Percentiles rank a stretch among this genome's conserved stretches.
These are phyloP conservation scores for Lunularia cruciata DNA, from an alignment of 225 moss, liverwort and hornwort species.

Conservation along the genomic window DNA sequence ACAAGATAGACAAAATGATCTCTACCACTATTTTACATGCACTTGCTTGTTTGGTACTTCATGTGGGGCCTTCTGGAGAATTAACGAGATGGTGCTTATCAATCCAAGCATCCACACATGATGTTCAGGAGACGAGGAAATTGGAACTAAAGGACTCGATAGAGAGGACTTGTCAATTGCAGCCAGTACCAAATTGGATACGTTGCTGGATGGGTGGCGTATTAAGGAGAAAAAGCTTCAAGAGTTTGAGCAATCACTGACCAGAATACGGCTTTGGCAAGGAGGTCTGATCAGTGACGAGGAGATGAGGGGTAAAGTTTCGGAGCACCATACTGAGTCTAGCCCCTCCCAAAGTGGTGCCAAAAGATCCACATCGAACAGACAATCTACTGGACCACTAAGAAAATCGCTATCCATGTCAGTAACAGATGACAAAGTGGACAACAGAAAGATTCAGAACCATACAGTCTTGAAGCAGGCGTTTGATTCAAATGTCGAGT, in stretches of 20 bases:
- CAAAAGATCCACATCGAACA: too few relatives aligned
- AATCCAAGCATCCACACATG: too few relatives aligned
- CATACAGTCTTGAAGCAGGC: not conserved
- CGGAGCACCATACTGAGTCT: not conserved
- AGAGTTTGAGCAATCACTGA: constrained; percentile 32
- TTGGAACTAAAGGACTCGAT: not conserved
- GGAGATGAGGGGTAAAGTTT: not conserved
- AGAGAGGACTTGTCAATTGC: not conserved
- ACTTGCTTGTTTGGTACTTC: too few relatives aligned
- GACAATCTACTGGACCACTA: too few relatives aligned
- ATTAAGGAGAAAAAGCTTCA: constrained; percentile 38
- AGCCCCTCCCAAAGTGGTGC: not conserved
- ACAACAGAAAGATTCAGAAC: not conserved
- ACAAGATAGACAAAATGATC: too few relatives aligned
- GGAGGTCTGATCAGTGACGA: not conserved
- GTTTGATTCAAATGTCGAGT: not conserved
- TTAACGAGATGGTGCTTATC: too few relatives aligned
- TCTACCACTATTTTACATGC: too few relatives aligned
- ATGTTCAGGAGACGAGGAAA: constrained; percentile 9
- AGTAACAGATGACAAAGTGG: too few relatives aligned
- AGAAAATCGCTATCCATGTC: too few relatives aligned
- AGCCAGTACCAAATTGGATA: constrained; percentile 26
- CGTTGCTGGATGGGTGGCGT: constrained; percentile 41
- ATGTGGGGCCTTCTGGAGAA: too few relatives aligned
- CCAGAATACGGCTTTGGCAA: constrained; percentile 29